Evolutionary conservation across 2,329 filamentous ascomycete genomes (phyloP), one percentile per base, ranked within the genome.

Genomic region (Furcasterigmium sp.): DNA sequence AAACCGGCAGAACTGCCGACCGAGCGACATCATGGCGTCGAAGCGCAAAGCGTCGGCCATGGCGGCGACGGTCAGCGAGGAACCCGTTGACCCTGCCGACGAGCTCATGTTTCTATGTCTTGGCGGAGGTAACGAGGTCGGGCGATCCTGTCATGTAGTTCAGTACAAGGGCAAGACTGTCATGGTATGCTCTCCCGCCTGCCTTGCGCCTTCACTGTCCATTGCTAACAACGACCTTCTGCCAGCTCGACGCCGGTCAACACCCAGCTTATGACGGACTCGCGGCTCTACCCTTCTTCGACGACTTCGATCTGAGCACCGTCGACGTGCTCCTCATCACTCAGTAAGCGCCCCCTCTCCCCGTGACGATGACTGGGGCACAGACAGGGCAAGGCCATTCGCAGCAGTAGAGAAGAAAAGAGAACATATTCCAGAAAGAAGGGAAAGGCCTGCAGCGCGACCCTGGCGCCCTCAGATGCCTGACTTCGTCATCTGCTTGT

Each of bases 111-210:
- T 98, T 58, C 78, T 95, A 43, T 94, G 89, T 56, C 72, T 98
- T 29, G 93, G 93, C 48, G 93, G 93, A 48, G 93, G 93, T 53
- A 97, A 96, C 64, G 93, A 98, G 68, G 93, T 98, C 49, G 93
- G 93, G 42, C 79, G 93, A 52, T 97, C 93, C 52, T 97, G 93
- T 65, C 93, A 98, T 62, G 95, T 98, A 55, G 83, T 98, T 47
- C 90, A 97, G 60, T 98, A 98, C 78, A 98, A 97, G 69, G 93
- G 93, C 49, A 98, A 98, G 68, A 97, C 91, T 6, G 89, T 98
- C 53, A 98, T 98, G 93, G 90, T 94, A 72, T 36, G 29, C n/a
- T 42, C 18, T n/a, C n/a, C 7, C 2, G 20, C 19, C 5, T 20
- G 28, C n/a, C 7, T 26, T 26, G 23, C 23, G 23, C 7, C 23